A percentile compares a stretch with the other conserved stretches of the same genome.
Conservation (phyloP, 73 alveolate genomes). For the Paramecium caudatum region DNA sequence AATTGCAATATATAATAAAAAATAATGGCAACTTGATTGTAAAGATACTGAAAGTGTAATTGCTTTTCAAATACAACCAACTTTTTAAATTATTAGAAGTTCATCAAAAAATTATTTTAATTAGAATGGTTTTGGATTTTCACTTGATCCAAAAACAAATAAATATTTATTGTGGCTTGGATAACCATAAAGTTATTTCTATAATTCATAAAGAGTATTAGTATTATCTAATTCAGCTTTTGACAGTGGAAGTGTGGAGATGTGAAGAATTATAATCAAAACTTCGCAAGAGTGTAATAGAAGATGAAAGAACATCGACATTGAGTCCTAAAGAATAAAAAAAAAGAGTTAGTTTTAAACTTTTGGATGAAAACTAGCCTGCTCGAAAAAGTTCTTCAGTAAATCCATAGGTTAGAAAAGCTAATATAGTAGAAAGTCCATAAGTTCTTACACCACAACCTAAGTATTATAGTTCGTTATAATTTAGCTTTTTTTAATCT, state of each 20-base stretch:
- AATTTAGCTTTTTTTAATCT: background rate
- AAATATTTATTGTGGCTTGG: conserved; percentile 27
- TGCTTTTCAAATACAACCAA: conserved; percentile 42
- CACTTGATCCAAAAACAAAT: conserved; percentile 8
- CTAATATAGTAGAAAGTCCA: background rate
- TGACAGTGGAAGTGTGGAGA: conserved; percentile 53
- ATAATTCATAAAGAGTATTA: conserved; percentile 1
- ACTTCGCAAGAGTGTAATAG: conserved; percentile 34
- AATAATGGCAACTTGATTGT: conserved; percentile 29
- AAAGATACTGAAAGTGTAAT: conserved; percentile 7
- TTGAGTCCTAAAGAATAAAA: conserved; percentile 57
- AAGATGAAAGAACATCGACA: conserved; percentile 8
- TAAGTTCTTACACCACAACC: background rate
- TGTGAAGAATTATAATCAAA: conserved; percentile 62
- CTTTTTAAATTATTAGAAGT: background rate
- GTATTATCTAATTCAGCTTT: background rate
- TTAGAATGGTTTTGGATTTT: conserved; percentile 44
- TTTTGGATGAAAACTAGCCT: conserved; percentile 33
- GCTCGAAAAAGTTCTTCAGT: conserved; percentile 58
- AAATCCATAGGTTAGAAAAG: background rate
- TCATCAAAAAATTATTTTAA: background rate
- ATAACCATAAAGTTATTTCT: background rate
- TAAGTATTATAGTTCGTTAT: background rate
- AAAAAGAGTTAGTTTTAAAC: conserved; percentile 25
- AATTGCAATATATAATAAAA: conserved; percentile 40